Conservation (phyloP, 2,329 filamentous ascomycete genomes). For the Calycina marina region DNA sequence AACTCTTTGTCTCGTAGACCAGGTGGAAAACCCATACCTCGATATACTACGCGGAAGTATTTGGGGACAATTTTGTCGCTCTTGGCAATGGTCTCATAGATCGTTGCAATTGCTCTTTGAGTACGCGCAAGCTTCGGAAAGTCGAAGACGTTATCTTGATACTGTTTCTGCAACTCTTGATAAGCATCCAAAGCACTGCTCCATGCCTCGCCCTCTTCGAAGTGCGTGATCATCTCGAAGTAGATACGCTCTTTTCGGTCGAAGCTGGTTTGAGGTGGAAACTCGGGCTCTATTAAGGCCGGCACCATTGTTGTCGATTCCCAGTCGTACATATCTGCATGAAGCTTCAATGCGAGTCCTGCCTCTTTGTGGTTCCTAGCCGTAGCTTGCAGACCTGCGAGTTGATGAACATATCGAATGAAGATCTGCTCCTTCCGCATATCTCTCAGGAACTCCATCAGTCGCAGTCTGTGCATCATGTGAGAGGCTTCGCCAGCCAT, state of each 20-base stretch:
- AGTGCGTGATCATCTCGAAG: conserved; percentile 88
- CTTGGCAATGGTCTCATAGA: conserved; percentile 79
- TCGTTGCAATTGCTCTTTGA: conserved; percentile 78
- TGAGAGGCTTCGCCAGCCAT: conserved; percentile 59
- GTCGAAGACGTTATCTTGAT: conserved; percentile 79
- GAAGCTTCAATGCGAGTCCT: conserved; percentile 73
- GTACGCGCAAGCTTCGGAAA: conserved; percentile 83
- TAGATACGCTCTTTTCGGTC: conserved; percentile 87
- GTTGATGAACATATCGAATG: conserved; percentile 85
- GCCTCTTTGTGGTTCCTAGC: conserved; percentile 74
- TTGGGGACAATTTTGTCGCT: conserved; percentile 65
- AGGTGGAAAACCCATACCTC: conserved; percentile 73
- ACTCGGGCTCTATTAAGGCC: conserved; percentile 56
- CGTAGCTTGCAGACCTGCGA: conserved; percentile 63
- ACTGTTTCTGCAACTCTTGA: conserved; percentile 80
- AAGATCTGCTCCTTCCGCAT: conserved; percentile 98
- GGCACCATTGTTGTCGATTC: conserved; percentile 54
- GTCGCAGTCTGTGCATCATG: conserved; percentile 72
- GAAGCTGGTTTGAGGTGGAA: conserved; percentile 74
- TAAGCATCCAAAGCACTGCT: conserved; percentile 77
- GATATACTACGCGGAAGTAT: conserved; percentile 86
- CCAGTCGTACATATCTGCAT: conserved; percentile 90
- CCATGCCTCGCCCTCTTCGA: conserved; percentile 91
- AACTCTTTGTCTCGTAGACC: conserved; percentile 80
- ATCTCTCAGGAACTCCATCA: conserved; percentile 94